Evolutionary conservation across 1,139 yeast species (phyloP).

Genomic region (Wickerhamomyces sp.): DNA sequence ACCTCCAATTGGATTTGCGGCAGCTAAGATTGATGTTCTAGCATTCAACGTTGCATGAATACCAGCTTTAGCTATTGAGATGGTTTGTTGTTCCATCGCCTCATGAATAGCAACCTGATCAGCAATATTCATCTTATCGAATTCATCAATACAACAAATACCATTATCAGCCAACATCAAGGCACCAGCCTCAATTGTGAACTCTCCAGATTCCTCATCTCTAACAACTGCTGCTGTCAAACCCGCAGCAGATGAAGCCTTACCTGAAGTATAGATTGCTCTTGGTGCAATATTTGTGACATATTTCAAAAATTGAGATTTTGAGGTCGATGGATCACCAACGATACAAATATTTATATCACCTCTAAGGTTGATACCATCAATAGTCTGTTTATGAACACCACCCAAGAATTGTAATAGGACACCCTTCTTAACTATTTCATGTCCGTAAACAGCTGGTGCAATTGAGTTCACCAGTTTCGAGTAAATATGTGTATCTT

Average conservation of each 20-base stretch:
- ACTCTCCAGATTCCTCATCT: slow-evolving; percentile 97
- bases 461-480: slow-evolving; percentile 87
- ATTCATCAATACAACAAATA: slow-evolving; percentile 96
- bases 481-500: slow-evolving; percentile 79
- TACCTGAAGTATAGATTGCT: slow-evolving; percentile 96
- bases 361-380: slow-evolving; percentile 94
- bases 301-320: slow-evolving; percentile 92
- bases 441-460: slow-evolving; percentile 97
- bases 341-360: slow-evolving; percentile 96
- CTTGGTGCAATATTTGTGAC: slow-evolving; percentile 91
- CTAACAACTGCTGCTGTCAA: slow-evolving; percentile 96
- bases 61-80: slow-evolving; percentile 97
- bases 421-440: slow-evolving; percentile 87
- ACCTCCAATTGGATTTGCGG: slow-evolving; percentile 97
- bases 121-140: slow-evolving; percentile 92
- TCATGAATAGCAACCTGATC: slow-evolving; percentile 99
- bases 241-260: slow-evolving; percentile 98
- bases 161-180: slow-evolving; percentile 98
- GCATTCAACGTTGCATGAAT: slow-evolving; percentile 97
- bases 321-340: slow-evolving; percentile 98
- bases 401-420: slow-evolving; percentile 89
- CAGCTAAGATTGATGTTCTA: slow-evolving; percentile 91
- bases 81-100: slow-evolving; percentile 99
- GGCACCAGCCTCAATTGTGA: slow-evolving; percentile 98
- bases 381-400: slow-evolving; percentile 90